These are phyloP conservation scores for Cryphonectria naterciae DNA, from an alignment of 2,329 filamentous ascomycete genomes.

Conservation along the genomic window DNA sequence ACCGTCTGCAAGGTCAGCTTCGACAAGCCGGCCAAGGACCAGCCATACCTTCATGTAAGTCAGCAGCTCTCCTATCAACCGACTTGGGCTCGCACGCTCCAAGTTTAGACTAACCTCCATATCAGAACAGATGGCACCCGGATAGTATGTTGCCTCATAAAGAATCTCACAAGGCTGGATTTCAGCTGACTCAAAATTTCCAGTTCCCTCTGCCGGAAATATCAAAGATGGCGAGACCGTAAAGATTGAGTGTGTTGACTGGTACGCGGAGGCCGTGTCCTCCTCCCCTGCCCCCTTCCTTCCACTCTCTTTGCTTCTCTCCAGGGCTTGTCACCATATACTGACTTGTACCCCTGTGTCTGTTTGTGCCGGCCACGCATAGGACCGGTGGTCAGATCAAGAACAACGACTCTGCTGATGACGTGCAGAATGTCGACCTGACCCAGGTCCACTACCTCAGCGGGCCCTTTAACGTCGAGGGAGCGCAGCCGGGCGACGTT, in stretches of 20 bases:
- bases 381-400: constrained; percentile 79
- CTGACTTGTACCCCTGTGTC: constrained; percentile 1
- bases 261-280: constrained; percentile 45
- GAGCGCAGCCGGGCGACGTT: constrained; percentile 82
- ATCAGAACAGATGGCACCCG: constrained; percentile 88
- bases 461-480: constrained; percentile 85
- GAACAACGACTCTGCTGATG: constrained; percentile 89
- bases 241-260: constrained; percentile 92
- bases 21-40: constrained; percentile 71
- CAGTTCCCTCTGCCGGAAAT: constrained; percentile 73
- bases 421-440: constrained; percentile 82
- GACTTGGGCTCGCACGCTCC: neutral
- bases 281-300: neutral
- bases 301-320: neutral
- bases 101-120: neutral
- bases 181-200: neutral
- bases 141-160: constrained; percentile 62
- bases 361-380: neutral
- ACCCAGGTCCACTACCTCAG: constrained; percentile 86
- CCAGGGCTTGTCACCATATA: neutral
- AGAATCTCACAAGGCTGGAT: neutral
- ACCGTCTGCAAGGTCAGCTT: constrained; percentile 73
- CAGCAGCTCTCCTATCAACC: neutral
- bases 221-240: constrained; percentile 86
- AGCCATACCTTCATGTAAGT: constrained; percentile 71